Evolutionary conservation across 169 alveolate species (phyloP).

Genomic region (Plasmodium relictum): DNA sequence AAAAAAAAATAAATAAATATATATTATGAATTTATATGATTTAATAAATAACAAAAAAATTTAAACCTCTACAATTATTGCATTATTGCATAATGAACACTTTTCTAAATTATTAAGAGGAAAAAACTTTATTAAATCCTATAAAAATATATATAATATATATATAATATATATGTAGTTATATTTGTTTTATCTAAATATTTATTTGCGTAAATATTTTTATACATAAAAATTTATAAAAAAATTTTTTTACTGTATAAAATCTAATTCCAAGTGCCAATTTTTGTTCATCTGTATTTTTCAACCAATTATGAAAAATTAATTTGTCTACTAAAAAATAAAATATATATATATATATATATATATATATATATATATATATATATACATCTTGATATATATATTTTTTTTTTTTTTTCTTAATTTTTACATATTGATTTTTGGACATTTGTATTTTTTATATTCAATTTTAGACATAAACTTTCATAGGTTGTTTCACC

Average conservation of each 20-base stretch:
- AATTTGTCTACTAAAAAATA: conserved; percentile 34
- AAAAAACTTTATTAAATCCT: conserved; percentile 66
- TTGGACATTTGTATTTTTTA: conserved; percentile 50
- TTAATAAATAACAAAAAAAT: neutral
- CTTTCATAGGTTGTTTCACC: conserved; percentile 50
- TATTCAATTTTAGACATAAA: conserved; percentile 45
- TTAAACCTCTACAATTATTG: conserved; percentile 65
- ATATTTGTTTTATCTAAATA: conserved; percentile 5
- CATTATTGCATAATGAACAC: conserved; percentile 59
- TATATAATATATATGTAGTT: neutral
- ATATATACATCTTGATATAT: neutral
- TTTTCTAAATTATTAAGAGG: conserved; percentile 55
- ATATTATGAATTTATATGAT: neutral
- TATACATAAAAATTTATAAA: neutral
- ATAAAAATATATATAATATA: conserved; percentile 7
- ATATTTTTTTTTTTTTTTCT: conserved; percentile 2
- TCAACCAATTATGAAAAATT: conserved; percentile 38
- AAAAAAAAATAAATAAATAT: conserved; percentile 6
- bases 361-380: neutral
- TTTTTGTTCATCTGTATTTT: conserved; percentile 15
- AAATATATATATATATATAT: neutral
- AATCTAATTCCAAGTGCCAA: conserved; percentile 45
- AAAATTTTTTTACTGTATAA: conserved; percentile 27
- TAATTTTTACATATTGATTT: conserved; percentile 50
- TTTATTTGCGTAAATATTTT: conserved; percentile 1